These are phyloP conservation scores for Akebia trifoliata DNA, from an alignment of 164 flowering plant genomes.

Conservation along the genomic window DNA sequence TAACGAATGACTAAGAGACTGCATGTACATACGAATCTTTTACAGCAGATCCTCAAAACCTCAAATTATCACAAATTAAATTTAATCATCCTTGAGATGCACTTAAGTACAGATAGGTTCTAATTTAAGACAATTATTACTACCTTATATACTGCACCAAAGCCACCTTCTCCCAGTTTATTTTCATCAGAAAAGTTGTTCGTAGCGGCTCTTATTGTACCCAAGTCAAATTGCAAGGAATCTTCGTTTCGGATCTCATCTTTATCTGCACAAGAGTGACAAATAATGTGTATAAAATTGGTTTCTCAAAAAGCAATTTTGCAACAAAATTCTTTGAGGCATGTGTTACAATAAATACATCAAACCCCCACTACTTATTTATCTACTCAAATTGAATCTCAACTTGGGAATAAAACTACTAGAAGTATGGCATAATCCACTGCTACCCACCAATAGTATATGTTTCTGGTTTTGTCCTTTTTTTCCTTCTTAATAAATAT, in stretches of 20 bases:
- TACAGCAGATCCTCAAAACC: background rate
- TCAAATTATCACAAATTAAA: background rate
- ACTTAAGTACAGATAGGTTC: background rate
- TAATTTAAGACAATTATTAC: no score
- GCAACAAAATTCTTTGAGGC: background rate
- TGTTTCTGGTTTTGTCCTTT: background rate
- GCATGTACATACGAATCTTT: background rate
- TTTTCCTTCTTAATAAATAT: slow-evolving; percentile 4
- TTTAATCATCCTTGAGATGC: background rate
- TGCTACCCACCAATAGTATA: background rate
- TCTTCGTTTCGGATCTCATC: slow-evolving; percentile 13
- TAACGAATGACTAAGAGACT: no score
- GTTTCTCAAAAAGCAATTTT: no score
- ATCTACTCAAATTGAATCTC: background rate
- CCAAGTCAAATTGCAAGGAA: slow-evolving; percentile 30
- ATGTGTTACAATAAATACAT: background rate
- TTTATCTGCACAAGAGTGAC: slow-evolving; percentile 1
- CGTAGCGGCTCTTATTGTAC: slow-evolving; percentile 30
- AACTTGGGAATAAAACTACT: background rate
- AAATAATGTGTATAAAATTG: no score
- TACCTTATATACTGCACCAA: slow-evolving; percentile 49
- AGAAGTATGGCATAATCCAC: background rate
- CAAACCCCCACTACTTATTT: background rate
- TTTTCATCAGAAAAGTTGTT: slow-evolving; percentile 30
- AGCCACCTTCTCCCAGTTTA: slow-evolving; percentile 45